Conservation (phyloP, 257 asterid species). For the Nicotiana noctiflora region DNA sequence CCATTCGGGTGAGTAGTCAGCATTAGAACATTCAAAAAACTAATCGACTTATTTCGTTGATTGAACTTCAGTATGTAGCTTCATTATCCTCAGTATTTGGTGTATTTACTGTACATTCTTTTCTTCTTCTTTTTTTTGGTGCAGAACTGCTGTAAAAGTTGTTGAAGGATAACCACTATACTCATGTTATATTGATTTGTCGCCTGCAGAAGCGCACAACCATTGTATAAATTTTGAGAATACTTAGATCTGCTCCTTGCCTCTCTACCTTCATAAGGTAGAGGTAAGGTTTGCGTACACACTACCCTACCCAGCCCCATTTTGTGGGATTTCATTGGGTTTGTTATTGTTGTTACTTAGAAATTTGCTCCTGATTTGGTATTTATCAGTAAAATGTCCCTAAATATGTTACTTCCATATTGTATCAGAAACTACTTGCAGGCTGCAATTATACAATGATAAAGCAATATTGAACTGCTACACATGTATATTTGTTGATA, state of each 20-base stretch:
- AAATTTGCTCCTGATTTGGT: background rate
- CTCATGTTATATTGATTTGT: constrained; percentile 11
- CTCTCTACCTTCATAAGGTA: too few relatives aligned
- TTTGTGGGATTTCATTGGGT: too few relatives aligned
- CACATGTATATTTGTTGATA: background rate
- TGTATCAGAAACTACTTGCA: background rate
- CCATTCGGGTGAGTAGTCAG: constrained; percentile 68
- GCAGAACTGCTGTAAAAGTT: constrained; percentile 84
- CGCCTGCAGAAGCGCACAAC: background rate
- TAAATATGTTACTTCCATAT: background rate
- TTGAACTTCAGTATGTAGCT: background rate
- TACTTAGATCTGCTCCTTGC: background rate
- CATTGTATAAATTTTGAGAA: background rate
- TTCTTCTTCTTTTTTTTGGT: background rate
- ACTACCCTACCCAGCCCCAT: too few relatives aligned
- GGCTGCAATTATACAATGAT: background rate
- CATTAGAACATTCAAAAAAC: background rate
- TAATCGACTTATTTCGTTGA: background rate
- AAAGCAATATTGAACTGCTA: background rate
- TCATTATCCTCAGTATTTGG: background rate
- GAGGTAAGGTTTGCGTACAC: too few relatives aligned
- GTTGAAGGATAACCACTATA: constrained; percentile 58
- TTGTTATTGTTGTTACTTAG: background rate
- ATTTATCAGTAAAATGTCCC: background rate
- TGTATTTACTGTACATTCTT: background rate